A percentile compares a stretch with the other conserved stretches of the same genome.
Evolutionary conservation across 139 green algal genomes (phyloP).

Genomic region (Micractinium conductrix): DNA sequence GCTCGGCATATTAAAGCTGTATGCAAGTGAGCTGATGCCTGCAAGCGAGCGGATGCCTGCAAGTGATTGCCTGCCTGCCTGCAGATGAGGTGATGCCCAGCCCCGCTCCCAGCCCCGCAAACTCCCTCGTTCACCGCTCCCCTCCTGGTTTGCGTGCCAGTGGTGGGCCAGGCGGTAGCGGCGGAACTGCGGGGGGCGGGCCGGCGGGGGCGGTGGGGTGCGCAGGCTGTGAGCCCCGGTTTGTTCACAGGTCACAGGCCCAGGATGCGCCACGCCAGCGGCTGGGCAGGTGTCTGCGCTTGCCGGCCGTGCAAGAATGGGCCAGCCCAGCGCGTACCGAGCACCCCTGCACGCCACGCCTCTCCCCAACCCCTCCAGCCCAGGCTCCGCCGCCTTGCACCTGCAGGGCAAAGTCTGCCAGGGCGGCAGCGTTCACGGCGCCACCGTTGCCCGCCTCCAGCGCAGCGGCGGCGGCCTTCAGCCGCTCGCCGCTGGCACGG

Average conservation of each 20-base stretch:
- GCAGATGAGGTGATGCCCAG: too few species aligned
- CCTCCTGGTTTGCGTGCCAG: conserved; percentile 36
- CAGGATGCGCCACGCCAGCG: background rate
- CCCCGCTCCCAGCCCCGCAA: too few species aligned
- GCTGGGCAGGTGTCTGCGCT: background rate
- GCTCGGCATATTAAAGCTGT: too few species aligned
- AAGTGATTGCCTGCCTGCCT: too few species aligned
- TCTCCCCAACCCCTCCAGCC: too few species aligned
- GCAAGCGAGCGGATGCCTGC: too few species aligned
- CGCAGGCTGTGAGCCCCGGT: background rate
- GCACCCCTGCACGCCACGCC: too few species aligned
- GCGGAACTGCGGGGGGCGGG: conserved; percentile 18
- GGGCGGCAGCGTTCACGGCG: conserved; percentile 1
- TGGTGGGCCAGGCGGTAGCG: conserved; percentile 23
- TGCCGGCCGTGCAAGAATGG: background rate
- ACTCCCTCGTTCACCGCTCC: too few species aligned
- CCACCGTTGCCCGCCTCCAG: background rate
- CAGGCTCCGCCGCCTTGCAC: background rate
- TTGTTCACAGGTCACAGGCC: background rate
- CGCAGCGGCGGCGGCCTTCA: conserved; percentile 13
- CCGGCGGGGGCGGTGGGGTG: background rate
- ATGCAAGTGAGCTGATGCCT: too few species aligned
- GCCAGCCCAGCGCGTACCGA: background rate
- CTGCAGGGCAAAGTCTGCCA: conserved; percentile 30
- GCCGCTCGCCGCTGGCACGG: background rate